Evolutionary conservation across 1,139 yeast genomes (phyloP).

Genomic region (Yamadazyma taylorii): DNA sequence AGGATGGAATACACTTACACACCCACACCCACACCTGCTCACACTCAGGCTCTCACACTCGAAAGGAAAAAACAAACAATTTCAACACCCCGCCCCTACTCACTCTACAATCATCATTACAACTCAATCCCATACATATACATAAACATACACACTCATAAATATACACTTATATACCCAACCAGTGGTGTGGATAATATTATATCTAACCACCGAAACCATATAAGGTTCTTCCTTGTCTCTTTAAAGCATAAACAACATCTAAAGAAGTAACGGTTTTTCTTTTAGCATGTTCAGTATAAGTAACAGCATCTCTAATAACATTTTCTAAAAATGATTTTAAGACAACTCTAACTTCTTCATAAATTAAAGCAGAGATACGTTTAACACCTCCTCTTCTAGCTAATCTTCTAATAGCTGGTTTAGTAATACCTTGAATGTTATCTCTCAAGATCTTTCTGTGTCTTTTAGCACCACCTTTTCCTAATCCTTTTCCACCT

Average conservation of each 20-base stretch:
- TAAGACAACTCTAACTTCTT: slow-evolving; percentile 96
- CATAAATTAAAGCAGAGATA: slow-evolving; percentile 97
- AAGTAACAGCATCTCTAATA: slow-evolving; percentile 98
- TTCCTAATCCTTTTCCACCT: slow-evolving; percentile 99
- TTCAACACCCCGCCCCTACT: too few relatives aligned
- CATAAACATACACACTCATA: slow-evolving; percentile 1
- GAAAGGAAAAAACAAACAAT: too few relatives aligned
- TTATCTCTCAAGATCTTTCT: slow-evolving; percentile 99
- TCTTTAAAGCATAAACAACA: slow-evolving; percentile 98
- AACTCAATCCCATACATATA: slow-evolving; percentile 3
- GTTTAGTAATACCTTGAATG: slow-evolving; percentile 99
- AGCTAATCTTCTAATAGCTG: slow-evolving; percentile 99
- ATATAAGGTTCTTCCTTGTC: slow-evolving; percentile 99
- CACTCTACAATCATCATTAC: not conserved
- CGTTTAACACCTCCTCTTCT: slow-evolving; percentile 99
- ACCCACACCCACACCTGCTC: too few relatives aligned
- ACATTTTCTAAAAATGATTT: slow-evolving; percentile 96
- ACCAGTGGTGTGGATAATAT: slow-evolving; percentile 8
- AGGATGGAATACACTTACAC: too few relatives aligned
- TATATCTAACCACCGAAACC: slow-evolving; percentile 95
- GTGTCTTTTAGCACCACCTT: slow-evolving; percentile 99
- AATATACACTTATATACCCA: slow-evolving; percentile 3
- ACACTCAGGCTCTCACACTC: too few relatives aligned
- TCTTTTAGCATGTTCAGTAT: slow-evolving; percentile 99
- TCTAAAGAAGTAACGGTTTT: slow-evolving; percentile 98